phyloP scores from a whole-genome alignment of 306 rosid genomes.

The Gastrolobium bilobum region DNA sequence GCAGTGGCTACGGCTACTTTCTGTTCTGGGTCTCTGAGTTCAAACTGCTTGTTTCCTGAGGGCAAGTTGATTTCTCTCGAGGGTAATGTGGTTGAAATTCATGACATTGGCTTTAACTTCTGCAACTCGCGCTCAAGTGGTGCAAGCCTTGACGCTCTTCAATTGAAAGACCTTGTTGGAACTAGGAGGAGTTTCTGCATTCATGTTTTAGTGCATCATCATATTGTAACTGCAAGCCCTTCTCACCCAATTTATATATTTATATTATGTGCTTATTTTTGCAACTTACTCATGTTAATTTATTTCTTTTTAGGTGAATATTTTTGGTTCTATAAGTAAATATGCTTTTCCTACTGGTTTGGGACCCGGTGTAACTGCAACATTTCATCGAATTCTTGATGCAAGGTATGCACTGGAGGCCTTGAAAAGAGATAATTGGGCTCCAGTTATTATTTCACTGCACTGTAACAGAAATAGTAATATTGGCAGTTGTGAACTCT shows the following conservation, averaged over 20 bases:
- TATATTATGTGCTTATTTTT: slow-evolving; percentile 33
- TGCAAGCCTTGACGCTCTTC: slow-evolving; percentile 54
- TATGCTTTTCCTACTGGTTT: slow-evolving; percentile 77
- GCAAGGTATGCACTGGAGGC: slow-evolving; percentile 60
- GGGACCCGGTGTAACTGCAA: slow-evolving; percentile 82
- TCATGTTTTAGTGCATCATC: slow-evolving; percentile 71
- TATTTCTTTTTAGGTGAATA: slow-evolving; percentile 67
- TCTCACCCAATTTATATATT: slow-evolving; percentile 28
- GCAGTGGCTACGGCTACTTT: slow-evolving; percentile 25
- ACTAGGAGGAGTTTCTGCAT: slow-evolving; percentile 66
- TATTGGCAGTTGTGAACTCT: slow-evolving; percentile 30
- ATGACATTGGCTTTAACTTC: slow-evolving; percentile 53
- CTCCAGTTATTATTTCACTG: slow-evolving; percentile 31
- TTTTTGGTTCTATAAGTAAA: slow-evolving; percentile 62
- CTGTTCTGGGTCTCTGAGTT: slow-evolving; percentile 47
- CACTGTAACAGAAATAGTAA: slow-evolving; percentile 17
- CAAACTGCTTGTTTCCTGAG: slow-evolving; percentile 69
- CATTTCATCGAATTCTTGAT: slow-evolving; percentile 83
- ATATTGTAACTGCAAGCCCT: slow-evolving; percentile 60
- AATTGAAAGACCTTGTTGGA: slow-evolving; percentile 54
- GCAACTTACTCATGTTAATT: slow-evolving; percentile 25
- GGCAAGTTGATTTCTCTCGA: slow-evolving; percentile 70
- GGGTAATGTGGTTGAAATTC: slow-evolving; percentile 72
- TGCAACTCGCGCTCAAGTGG: slow-evolving; percentile 53
- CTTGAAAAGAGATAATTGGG: slow-evolving; percentile 23